Percentiles rank a stretch among this genome's conserved stretches.
Conservation (phyloP, 148 eudicot species). For the Cornus suecica region DNA sequence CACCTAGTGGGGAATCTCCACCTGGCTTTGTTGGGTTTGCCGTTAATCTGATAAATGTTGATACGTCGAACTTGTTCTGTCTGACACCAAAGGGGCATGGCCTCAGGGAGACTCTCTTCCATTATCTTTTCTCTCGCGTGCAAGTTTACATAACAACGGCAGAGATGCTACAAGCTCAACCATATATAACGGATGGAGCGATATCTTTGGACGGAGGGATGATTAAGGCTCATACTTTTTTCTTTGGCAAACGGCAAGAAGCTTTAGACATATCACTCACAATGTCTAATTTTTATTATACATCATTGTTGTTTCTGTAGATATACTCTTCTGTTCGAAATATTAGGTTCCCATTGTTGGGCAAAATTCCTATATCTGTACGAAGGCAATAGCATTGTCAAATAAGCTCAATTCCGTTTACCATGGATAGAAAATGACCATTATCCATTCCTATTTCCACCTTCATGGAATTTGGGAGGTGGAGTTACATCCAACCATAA, state of each 20-base stretch:
- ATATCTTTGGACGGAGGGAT: constrained; percentile 91
- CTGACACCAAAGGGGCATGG: constrained; percentile 59
- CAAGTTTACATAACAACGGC: constrained; percentile 76
- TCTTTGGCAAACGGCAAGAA: constrained; percentile 63
- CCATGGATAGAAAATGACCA: no score
- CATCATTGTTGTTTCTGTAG: not conserved
- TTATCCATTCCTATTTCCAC: no score
- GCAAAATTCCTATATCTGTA: not conserved
- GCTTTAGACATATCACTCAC: not conserved
- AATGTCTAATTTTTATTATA: not conserved
- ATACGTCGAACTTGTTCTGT: constrained; percentile 37
- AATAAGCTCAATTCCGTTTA: not conserved
- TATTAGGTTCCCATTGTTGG: not conserved
- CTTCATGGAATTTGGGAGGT: no score
- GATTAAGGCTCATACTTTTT: constrained; percentile 59
- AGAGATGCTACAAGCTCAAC: constrained; percentile 75
- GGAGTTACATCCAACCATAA: no score
- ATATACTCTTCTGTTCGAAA: not conserved
- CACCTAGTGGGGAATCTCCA: constrained; percentile 65
- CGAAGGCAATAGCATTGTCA: not conserved
- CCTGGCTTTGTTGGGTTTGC: constrained; percentile 90
- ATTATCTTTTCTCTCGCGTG: constrained; percentile 59
- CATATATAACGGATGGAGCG: constrained; percentile 71
- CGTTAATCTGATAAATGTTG: constrained; percentile 70
- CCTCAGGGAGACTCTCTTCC: constrained; percentile 83